A percentile compares a stretch with the other conserved stretches of the same genome.
phyloP scores from a whole-genome alignment of 2,329 filamentous ascomycete genomes.

The Paecilomyces niveus region DNA sequence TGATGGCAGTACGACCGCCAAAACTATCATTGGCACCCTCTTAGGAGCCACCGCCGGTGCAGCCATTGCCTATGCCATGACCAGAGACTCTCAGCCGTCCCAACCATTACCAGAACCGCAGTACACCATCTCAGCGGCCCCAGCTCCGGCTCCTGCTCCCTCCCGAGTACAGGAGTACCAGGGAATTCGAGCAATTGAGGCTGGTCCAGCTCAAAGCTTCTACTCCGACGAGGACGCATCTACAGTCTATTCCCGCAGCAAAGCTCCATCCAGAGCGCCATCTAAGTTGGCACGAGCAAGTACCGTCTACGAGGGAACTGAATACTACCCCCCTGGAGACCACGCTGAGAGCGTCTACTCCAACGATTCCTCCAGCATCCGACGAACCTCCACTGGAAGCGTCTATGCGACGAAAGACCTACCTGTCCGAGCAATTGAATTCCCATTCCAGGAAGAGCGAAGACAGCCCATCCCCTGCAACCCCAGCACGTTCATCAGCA shows the following conservation, averaged over 20 bases:
- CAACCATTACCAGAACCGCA: slow-evolving; percentile 14
- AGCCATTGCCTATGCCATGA: slow-evolving; percentile 68
- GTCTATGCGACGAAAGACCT: slow-evolving; percentile 28
- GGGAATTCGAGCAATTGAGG: slow-evolving; percentile 23
- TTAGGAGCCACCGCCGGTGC: slow-evolving; percentile 73
- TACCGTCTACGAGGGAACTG: slow-evolving; percentile 34
- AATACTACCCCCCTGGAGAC: slow-evolving; percentile 16
- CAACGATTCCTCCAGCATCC: slow-evolving; percentile 18
- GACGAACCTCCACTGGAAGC: slow-evolving; percentile 31
- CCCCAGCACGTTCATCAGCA: slow-evolving; percentile 36
- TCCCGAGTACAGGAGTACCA: slow-evolving; percentile 7
- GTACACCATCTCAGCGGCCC: slow-evolving; percentile 16
- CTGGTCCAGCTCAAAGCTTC: slow-evolving; percentile 18
- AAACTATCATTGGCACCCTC: slow-evolving; percentile 65
- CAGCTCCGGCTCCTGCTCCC: slow-evolving; percentile 11
- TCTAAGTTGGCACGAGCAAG: slow-evolving; percentile 36
- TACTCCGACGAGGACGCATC: slow-evolving; percentile 21
- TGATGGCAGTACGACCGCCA: slow-evolving; percentile 43
- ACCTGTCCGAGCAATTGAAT: slow-evolving; percentile 35
- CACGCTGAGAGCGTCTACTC: slow-evolving; percentile 14
- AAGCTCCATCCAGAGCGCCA: slow-evolving; percentile 8
- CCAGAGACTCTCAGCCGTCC: slow-evolving; percentile 44
- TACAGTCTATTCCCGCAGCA: slow-evolving; percentile 25
- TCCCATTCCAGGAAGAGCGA: slow-evolving; percentile 19
- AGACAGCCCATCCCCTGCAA: slow-evolving; percentile 20